Conservation (phyloP, 495 filamentous ascomycete genomes). For the Hypoxylon subgilvum region DNA sequence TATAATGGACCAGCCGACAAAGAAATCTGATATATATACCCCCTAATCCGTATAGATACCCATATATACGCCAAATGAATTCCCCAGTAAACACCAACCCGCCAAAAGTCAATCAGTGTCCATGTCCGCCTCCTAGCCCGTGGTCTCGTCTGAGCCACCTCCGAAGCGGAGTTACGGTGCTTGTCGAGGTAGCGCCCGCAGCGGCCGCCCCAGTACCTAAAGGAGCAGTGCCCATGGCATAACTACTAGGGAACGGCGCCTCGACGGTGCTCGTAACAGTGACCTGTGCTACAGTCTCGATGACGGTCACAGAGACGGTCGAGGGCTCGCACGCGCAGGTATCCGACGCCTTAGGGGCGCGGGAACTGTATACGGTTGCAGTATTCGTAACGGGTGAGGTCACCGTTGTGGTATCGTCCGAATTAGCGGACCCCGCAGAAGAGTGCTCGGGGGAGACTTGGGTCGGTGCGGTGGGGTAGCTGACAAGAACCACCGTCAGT, state of each 20-base stretch:
- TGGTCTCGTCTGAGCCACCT: constrained; percentile 38
- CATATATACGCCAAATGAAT: neutral
- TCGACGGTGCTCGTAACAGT: constrained; percentile 36
- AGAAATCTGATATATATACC: too few species aligned
- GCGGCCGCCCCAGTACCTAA: neutral
- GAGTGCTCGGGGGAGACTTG: constrained; percentile 8
- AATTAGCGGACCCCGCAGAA: neutral
- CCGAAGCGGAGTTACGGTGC: constrained; percentile 14
- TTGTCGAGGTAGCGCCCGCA: constrained; percentile 10
- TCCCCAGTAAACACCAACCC: neutral
- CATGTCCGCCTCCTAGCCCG: constrained; percentile 15
- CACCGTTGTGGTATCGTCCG: neutral
- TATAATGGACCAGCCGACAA: too few species aligned
- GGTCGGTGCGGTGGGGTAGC: constrained; percentile 8
- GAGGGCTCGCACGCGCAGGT: constrained; percentile 26
- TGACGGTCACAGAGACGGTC: constrained; percentile 42
- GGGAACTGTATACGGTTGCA: constrained; percentile 10
- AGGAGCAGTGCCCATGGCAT: constrained; percentile 23
- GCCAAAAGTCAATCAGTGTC: constrained; percentile 7
- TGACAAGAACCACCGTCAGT: constrained; percentile 25
- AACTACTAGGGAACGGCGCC: constrained; percentile 32
- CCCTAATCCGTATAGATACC: too few species aligned
- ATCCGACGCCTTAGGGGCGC: neutral
- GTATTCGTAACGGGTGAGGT: constrained; percentile 17
- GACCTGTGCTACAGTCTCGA: constrained; percentile 16